Conservation (phyloP, 2,329 filamentous ascomycete genomes). For the Biscogniauxia mediterranea region DNA sequence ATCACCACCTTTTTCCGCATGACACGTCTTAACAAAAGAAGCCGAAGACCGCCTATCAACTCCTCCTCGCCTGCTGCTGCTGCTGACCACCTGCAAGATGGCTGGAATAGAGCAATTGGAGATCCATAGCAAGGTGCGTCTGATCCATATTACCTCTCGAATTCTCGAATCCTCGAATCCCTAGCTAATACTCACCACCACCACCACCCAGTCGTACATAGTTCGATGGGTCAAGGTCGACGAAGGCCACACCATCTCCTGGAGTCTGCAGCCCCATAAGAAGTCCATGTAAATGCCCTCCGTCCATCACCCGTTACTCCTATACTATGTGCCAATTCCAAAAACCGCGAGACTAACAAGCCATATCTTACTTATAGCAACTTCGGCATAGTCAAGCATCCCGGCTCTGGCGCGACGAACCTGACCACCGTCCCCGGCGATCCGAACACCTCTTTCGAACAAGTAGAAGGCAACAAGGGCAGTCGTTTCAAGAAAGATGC, state of each 20-base stretch:
- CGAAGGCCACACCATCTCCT: slow-evolving; percentile 88
- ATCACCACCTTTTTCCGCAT: no score
- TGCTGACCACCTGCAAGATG: slow-evolving; percentile 52
- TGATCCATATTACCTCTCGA: slow-evolving; percentile 4
- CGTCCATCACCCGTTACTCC: neutral
- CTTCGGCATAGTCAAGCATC: slow-evolving; percentile 97
- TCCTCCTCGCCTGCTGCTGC: no score
- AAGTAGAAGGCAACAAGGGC: slow-evolving; percentile 43
- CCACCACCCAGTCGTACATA: slow-evolving; percentile 75
- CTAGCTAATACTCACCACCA: slow-evolving; percentile 13
- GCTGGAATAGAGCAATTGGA: slow-evolving; percentile 95
- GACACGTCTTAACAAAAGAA: no score
- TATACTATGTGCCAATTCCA: slow-evolving; percentile 1
- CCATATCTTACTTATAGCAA: slow-evolving; percentile 53
- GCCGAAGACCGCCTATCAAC: no score
- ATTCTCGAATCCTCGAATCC: slow-evolving; percentile 15
- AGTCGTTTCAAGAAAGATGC: slow-evolving; percentile 55
- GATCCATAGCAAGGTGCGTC: slow-evolving; percentile 88
- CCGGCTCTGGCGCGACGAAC: slow-evolving; percentile 64
- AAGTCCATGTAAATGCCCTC: slow-evolving; percentile 72
- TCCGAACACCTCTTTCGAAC: slow-evolving; percentile 46
- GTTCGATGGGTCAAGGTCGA: slow-evolving; percentile 95
- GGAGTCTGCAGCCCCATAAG: slow-evolving; percentile 96
- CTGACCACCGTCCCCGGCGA: slow-evolving; percentile 45
- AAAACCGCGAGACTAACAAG: slow-evolving; percentile 11